These are phyloP conservation scores for Themeda triandra DNA, from an alignment of 176 grass and related monocot species.

Conservation along the genomic window DNA sequence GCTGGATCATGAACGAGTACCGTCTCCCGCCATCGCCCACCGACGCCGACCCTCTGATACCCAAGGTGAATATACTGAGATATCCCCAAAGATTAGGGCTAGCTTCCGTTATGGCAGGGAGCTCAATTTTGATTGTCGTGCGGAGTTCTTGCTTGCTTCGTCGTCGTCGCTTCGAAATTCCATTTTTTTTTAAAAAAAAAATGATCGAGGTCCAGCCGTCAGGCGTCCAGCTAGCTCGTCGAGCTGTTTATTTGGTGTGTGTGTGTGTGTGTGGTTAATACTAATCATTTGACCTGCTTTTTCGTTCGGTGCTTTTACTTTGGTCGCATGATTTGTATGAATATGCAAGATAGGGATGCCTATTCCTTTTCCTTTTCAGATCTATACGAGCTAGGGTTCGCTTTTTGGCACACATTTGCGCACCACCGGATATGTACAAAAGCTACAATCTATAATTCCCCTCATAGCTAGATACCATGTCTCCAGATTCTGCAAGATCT, in stretches of 20 bases:
- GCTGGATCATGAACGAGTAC: constrained; percentile 99
- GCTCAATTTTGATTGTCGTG: constrained; percentile 1
- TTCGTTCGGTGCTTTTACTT: constrained; percentile 36
- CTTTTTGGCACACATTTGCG: constrained; percentile 42
- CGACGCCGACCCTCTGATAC: constrained; percentile 50
- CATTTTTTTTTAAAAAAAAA: background rate
- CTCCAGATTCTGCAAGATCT: constrained; percentile 24
- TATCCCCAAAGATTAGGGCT: constrained; percentile 23
- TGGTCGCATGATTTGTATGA: constrained; percentile 33
- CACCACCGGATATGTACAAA: constrained; percentile 19
- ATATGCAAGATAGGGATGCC: constrained; percentile 7
- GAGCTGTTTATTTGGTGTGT: background rate
- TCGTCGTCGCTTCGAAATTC: background rate
- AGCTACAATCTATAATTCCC: constrained; percentile 13
- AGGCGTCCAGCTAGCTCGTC: background rate
- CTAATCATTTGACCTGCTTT: constrained; percentile 35
- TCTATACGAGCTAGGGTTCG: constrained; percentile 58
- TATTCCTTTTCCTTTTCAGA: constrained; percentile 32
- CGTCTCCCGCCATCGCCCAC: constrained; percentile 54
- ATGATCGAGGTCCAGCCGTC: background rate
- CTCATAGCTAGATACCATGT: constrained; percentile 25
- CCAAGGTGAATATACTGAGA: constrained; percentile 50
- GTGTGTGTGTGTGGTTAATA: background rate
- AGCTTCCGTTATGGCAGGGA: background rate
- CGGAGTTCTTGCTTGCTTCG: background rate